Percentiles rank a stretch among this genome's conserved stretches.
phyloP scores from a whole-genome alignment of 2,329 filamentous ascomycete genomes.

The Fusarium sp. region DNA sequence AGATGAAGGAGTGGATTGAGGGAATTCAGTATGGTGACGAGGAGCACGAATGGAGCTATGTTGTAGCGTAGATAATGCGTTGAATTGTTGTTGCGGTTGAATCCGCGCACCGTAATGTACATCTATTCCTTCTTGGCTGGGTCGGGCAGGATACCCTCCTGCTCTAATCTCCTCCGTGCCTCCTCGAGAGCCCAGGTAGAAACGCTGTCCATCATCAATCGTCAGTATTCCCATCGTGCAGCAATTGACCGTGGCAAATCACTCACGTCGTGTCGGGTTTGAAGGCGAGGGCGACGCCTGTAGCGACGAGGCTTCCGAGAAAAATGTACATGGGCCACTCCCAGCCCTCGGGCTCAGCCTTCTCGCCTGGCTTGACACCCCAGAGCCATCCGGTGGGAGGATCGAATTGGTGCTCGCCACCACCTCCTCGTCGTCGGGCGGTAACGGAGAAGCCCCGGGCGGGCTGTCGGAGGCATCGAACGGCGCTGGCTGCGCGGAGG shows the following conservation, averaged over 20 bases:
- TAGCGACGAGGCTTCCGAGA: slow-evolving; percentile 77
- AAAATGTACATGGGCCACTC: slow-evolving; percentile 86
- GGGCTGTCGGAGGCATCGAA: slow-evolving; percentile 51
- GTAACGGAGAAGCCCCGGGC: slow-evolving; percentile 56
- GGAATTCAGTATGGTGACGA: slow-evolving; percentile 94
- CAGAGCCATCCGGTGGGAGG: slow-evolving; percentile 91
- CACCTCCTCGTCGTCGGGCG: slow-evolving; percentile 52
- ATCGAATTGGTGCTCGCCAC: slow-evolving; percentile 79
- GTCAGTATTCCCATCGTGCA: slow-evolving; percentile 35
- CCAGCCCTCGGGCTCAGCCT: slow-evolving; percentile 96
- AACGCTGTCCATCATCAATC: slow-evolving; percentile 69
- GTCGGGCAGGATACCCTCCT: slow-evolving; percentile 90
- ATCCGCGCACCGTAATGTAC: neutral
- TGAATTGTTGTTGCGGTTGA: slow-evolving; percentile 8
- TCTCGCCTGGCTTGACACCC: slow-evolving; percentile 92
- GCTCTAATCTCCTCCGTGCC: slow-evolving; percentile 91
- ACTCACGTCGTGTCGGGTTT: slow-evolving; percentile 99
- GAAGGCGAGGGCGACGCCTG: slow-evolving; percentile 84
- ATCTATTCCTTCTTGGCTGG: slow-evolving; percentile 62
- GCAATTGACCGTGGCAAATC: slow-evolving; percentile 24
- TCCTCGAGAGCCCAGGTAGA: slow-evolving; percentile 99
- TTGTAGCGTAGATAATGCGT: slow-evolving; percentile 12
- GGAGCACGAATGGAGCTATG: slow-evolving; percentile 87
- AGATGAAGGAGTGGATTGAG: slow-evolving; percentile 98
- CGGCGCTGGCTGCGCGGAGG: slow-evolving; percentile 49